phyloP scores from a whole-genome alignment of 495 filamentous ascomycete genomes.

The Choiromyces venosus region DNA sequence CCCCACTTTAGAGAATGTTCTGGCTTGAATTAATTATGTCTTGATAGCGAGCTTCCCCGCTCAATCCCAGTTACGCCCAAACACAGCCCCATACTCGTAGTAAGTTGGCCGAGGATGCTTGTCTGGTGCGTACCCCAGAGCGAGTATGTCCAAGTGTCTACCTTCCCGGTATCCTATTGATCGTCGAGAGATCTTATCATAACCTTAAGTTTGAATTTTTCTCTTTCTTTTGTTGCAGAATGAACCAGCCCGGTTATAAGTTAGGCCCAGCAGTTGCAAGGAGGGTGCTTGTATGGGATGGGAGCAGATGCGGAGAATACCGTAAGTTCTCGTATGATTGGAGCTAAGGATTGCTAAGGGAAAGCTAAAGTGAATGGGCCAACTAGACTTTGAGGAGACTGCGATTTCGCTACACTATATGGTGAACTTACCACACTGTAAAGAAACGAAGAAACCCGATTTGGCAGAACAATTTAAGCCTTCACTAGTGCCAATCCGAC shows the following conservation, averaged over 20 bases:
- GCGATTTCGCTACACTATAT: no score
- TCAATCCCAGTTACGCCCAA: no score
- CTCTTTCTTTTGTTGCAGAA: background rate
- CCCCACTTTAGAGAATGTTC: background rate
- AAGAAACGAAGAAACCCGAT: no score
- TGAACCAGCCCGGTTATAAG: background rate
- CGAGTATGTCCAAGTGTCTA: background rate
- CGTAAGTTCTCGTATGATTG: no score
- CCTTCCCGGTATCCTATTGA: background rate
- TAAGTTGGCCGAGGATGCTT: background rate
- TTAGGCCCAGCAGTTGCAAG: background rate
- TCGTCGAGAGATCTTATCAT: background rate
- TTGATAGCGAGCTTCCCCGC: background rate
- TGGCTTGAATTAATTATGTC: background rate
- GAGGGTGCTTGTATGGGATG: background rate
- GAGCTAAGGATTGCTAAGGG: no score
- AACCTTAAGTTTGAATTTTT: background rate
- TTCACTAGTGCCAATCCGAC: no score
- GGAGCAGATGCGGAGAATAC: background rate
- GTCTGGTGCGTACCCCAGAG: background rate
- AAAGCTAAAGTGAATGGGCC: no score
- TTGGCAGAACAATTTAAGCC: no score
- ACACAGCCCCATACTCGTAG: background rate
- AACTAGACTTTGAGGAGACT: no score
- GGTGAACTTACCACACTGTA: no score